Percentiles rank a stretch among this genome's conserved stretches.
Conservation (phyloP, 805 yeast genomes). For the Candida awuae region DNA sequence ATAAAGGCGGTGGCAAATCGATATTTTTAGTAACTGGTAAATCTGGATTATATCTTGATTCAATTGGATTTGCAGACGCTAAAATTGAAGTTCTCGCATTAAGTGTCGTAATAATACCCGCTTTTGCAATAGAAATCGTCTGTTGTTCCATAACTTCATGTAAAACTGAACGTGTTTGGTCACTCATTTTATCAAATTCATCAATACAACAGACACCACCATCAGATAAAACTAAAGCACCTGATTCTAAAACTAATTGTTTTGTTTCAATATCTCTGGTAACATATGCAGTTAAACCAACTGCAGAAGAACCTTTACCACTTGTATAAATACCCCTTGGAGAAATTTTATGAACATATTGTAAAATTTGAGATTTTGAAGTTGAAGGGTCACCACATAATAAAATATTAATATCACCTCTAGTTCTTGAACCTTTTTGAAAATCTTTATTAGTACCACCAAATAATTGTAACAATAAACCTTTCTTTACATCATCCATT, state of each 20-base stretch:
- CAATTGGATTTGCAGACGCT: slow-evolving; percentile 96
- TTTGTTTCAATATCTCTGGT: slow-evolving; percentile 91
- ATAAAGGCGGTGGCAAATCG: slow-evolving; percentile 91
- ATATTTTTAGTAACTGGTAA: slow-evolving; percentile 92
- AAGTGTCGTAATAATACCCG: slow-evolving; percentile 94
- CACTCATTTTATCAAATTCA: slow-evolving; percentile 97
- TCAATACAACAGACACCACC: slow-evolving; percentile 99
- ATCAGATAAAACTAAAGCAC: slow-evolving; percentile 92
- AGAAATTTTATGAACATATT: slow-evolving; percentile 93
- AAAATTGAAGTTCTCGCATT: slow-evolving; percentile 94
- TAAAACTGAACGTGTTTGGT: slow-evolving; percentile 84
- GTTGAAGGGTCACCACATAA: slow-evolving; percentile 99
- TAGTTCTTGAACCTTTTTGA: slow-evolving; percentile 82
- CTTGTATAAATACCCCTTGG: slow-evolving; percentile 98
- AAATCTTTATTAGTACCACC: slow-evolving; percentile 93
- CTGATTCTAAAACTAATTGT: slow-evolving; percentile 88
- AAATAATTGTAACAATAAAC: slow-evolving; percentile 82
- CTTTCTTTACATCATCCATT: slow-evolving; percentile 94
- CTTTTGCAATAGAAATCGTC: slow-evolving; percentile 95
- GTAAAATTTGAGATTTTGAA: slow-evolving; percentile 87
- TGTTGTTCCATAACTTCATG: slow-evolving; percentile 99
- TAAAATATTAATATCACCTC: slow-evolving; percentile 91
- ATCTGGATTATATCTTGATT: slow-evolving; percentile 90
- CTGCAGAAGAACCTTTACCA: slow-evolving; percentile 98
- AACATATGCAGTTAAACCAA: slow-evolving; percentile 95